phyloP scores from a whole-genome alignment of 768 basidiomycete genomes.

The Podaxis sp. region DNA sequence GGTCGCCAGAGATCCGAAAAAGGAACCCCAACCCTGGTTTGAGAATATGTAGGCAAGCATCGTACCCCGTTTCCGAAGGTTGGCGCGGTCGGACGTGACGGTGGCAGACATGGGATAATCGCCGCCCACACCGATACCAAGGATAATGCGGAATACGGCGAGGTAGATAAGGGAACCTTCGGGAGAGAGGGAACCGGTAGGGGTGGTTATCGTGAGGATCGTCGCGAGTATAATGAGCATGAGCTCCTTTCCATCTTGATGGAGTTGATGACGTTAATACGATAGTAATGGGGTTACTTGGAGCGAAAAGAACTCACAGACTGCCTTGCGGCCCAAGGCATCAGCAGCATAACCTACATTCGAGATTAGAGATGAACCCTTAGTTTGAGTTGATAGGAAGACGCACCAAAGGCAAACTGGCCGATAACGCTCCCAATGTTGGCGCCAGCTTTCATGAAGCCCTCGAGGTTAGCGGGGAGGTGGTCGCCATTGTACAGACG shows the following conservation, averaged over 20 bases:
- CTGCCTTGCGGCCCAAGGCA: constrained; percentile 63
- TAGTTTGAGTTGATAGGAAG: background rate
- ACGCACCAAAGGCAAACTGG: constrained; percentile 58
- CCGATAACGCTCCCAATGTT: constrained; percentile 75
- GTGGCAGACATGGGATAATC: constrained; percentile 80
- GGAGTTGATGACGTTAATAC: constrained; percentile 1
- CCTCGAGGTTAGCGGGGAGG: constrained; percentile 55
- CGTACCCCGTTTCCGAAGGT: constrained; percentile 60
- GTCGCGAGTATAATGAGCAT: constrained; percentile 81
- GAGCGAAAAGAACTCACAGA: constrained; percentile 39
- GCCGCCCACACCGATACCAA: constrained; percentile 77
- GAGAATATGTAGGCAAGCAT: constrained; percentile 77
- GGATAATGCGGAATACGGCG: constrained; percentile 62
- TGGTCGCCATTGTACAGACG: constrained; percentile 51
- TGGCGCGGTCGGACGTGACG: constrained; percentile 64
- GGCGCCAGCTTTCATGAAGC: constrained; percentile 61
- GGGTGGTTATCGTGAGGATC: constrained; percentile 63
- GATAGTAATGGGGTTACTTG: background rate
- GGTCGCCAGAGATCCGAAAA: constrained; percentile 59
- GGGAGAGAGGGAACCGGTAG: constrained; percentile 58
- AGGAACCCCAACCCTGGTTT: constrained; percentile 76
- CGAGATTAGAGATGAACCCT: background rate
- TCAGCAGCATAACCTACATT: constrained; percentile 60
- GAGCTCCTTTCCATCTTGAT: constrained; percentile 69
- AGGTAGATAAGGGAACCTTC: constrained; percentile 59